Conservation (phyloP, 116 monocot genomes). For the Papilionanthe hybrid region DNA sequence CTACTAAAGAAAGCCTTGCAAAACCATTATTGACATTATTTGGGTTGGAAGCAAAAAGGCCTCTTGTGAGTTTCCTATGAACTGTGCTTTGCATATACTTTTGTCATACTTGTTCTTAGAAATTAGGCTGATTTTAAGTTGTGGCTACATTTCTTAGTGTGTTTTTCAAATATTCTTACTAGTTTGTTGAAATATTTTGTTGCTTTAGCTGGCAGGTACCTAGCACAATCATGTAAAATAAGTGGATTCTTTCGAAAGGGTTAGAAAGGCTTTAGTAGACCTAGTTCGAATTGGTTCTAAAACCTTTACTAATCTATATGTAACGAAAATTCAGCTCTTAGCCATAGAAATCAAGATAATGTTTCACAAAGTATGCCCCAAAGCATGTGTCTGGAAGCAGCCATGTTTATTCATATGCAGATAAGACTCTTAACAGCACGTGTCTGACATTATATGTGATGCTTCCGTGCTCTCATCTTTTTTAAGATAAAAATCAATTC, state of each 20-base stretch:
- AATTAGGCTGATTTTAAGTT: neutral
- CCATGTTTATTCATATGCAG: no score
- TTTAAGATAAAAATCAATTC: neutral
- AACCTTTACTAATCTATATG: no score
- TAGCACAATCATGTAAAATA: neutral
- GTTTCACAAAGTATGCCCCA: no score
- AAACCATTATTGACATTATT: conserved; percentile 88
- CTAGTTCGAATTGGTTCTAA: no score
- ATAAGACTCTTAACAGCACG: no score
- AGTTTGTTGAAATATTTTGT: neutral
- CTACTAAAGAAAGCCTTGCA: conserved; percentile 81
- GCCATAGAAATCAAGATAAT: no score
- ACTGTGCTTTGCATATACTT: neutral
- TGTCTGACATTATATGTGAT: no score
- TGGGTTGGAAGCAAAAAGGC: conserved; percentile 71
- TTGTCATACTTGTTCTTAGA: neutral
- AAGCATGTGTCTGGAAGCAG: no score
- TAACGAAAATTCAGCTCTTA: no score
- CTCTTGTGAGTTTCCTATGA: conserved; percentile 49
- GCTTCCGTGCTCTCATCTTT: neutral
- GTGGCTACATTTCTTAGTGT: neutral
- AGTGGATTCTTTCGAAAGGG: neutral
- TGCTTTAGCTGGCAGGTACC: neutral
- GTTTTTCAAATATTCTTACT: neutral
- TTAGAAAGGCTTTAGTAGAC: neutral